Percentiles rank a stretch among this genome's conserved stretches.
Conservation (phyloP, 1,284 basidiomycete genomes). For the Coniophora puteana region DNA sequence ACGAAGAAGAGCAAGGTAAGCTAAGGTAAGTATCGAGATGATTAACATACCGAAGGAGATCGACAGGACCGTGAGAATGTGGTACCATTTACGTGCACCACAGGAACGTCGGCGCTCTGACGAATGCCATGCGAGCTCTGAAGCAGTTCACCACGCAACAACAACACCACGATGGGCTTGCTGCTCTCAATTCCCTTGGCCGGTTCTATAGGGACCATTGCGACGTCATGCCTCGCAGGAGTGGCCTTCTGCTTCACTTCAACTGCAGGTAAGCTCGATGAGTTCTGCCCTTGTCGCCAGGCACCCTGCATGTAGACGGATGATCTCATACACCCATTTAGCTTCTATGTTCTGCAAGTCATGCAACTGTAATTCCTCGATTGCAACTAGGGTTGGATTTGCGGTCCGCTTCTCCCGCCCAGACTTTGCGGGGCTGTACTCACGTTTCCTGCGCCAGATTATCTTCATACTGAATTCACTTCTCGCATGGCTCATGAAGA, state of each 20-base stretch:
- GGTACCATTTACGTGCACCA: neutral
- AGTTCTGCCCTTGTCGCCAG: constrained; percentile 10
- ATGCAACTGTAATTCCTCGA: constrained; percentile 98
- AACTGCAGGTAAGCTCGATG: constrained; percentile 75
- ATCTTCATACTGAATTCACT: constrained; percentile 97
- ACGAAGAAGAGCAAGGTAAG: no score
- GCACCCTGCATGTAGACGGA: constrained; percentile 17
- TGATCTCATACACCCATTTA: constrained; percentile 27
- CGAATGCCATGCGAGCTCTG: no score
- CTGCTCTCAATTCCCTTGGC: constrained; percentile 86
- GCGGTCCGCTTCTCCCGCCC: constrained; percentile 49
- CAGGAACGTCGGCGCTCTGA: neutral
- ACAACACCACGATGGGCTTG: constrained; percentile 71
- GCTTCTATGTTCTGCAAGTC: constrained; percentile 98
- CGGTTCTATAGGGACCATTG: constrained; percentile 74
- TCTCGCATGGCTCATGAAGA: constrained; percentile 95
- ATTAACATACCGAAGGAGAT: no score
- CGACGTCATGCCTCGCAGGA: constrained; percentile 77
- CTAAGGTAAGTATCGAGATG: no score
- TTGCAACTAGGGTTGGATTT: constrained; percentile 96
- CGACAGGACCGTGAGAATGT: neutral
- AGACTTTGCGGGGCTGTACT: constrained; percentile 2
- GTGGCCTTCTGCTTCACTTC: constrained; percentile 81
- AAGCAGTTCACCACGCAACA: no score
- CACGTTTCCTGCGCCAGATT: constrained; percentile 47